Evolutionary conservation across 2,329 filamentous ascomycete genomes (phyloP).

Genomic region (Cordyceps cicadae): DNA sequence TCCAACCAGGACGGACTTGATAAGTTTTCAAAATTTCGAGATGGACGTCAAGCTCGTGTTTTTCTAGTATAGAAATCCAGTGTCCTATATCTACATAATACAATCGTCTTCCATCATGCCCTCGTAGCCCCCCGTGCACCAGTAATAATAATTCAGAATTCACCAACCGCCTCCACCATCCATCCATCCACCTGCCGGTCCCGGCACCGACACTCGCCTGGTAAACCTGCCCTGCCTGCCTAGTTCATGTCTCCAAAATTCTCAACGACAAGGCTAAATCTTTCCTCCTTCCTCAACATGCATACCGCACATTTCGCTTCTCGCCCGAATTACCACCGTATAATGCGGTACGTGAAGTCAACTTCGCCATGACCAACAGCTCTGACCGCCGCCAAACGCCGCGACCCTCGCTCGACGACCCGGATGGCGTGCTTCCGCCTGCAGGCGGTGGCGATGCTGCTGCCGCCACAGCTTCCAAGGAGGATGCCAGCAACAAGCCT

Average conservation of each 20-base stretch:
- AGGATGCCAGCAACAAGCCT: slow-evolving; percentile 14
- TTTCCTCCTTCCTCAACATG: neutral
- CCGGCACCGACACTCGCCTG: neutral
- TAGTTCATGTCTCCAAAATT: neutral
- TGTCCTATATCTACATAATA: too few relatives aligned
- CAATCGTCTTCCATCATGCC: too few relatives aligned
- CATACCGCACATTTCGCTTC: neutral
- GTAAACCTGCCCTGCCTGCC: neutral
- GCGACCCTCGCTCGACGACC: neutral
- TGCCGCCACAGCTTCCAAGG: neutral
- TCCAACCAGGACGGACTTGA: too few relatives aligned
- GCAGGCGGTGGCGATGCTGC: neutral
- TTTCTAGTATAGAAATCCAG: too few relatives aligned
- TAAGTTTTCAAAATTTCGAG: too few relatives aligned
- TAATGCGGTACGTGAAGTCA: neutral
- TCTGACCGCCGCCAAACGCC: neutral
- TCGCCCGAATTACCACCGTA: neutral
- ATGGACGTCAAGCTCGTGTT: too few relatives aligned
- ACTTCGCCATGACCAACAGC: neutral
- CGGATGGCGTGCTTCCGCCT: slow-evolving; percentile 5
- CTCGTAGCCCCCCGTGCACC: too few relatives aligned
- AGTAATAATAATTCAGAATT: too few relatives aligned
- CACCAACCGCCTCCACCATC: neutral
- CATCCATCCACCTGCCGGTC: neutral
- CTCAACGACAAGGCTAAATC: neutral